Conservation (phyloP, 176 grass and related monocot genomes). For the Aegilops longissima region DNA sequence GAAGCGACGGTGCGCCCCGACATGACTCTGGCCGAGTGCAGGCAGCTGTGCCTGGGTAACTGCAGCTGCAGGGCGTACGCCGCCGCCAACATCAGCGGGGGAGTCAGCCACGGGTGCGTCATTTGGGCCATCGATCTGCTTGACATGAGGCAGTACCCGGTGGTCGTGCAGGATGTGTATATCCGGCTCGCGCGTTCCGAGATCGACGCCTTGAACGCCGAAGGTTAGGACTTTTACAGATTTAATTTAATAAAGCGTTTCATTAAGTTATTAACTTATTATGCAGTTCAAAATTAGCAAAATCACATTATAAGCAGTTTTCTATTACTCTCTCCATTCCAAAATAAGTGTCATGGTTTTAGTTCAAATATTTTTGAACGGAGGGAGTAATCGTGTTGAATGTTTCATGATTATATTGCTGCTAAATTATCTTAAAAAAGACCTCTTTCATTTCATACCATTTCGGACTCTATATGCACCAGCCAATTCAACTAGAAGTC, state of each 20-base stretch:
- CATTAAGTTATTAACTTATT: background rate
- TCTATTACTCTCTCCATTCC: background rate
- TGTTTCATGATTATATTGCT: background rate
- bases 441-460: no score
- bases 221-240: background rate
- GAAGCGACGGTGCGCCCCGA: slow-evolving; percentile 34
- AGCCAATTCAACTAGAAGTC: no score
- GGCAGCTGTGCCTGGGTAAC: slow-evolving; percentile 24
- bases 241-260: background rate
- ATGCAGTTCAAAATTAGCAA: background rate
- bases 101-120: slow-evolving; percentile 27
- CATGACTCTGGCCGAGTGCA: slow-evolving; percentile 36
- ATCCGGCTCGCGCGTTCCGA: background rate
- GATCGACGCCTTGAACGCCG: background rate
- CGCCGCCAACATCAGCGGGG: slow-evolving; percentile 25
- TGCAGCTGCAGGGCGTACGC: slow-evolving; percentile 55
- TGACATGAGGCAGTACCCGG: slow-evolving; percentile 38
- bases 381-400: background rate
- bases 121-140: slow-evolving; percentile 52
- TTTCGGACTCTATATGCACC: no score
- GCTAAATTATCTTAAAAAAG: background rate
- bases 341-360: no score
- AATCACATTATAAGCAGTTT: background rate
- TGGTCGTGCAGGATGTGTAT: background rate
- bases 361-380: no score